A percentile compares a stretch with the other conserved stretches of the same genome.
These are phyloP conservation scores for Xylariomycetidae sp. DNA, from an alignment of 2,329 filamentous ascomycete genomes.

Conservation along the genomic window DNA sequence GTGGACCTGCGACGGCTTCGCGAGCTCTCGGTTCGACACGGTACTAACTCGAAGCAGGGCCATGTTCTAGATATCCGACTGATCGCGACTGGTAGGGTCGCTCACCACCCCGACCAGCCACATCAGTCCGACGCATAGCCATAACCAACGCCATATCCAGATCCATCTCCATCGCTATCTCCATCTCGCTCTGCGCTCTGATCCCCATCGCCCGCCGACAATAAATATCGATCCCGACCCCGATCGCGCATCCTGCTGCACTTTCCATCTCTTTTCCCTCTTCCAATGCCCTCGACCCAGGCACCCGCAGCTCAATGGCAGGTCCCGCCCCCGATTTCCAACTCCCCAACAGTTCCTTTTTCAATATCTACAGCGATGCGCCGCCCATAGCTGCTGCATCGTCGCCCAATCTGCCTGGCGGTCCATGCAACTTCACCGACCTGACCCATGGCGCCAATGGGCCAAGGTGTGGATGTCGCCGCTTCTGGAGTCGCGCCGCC, in stretches of 20 bases:
- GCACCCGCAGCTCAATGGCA: slow-evolving; percentile 43
- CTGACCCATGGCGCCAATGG: slow-evolving; percentile 45
- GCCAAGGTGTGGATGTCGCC: slow-evolving; percentile 52
- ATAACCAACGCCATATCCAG: too few species aligned
- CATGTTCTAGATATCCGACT: slow-evolving; percentile 31
- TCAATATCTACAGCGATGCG: slow-evolving; percentile 51
- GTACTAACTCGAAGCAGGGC: slow-evolving; percentile 24
- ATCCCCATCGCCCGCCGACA: too few species aligned
- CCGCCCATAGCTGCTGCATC: slow-evolving; percentile 23
- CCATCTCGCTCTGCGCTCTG: too few species aligned
- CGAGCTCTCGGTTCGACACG: too few species aligned
- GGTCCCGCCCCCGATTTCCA: slow-evolving; percentile 41
- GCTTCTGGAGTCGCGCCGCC: slow-evolving; percentile 49
- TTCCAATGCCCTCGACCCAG: slow-evolving; percentile 26
- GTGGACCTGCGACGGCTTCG: too few species aligned
- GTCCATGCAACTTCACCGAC: slow-evolving; percentile 54
- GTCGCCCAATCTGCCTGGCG: slow-evolving; percentile 37
- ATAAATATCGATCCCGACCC: slow-evolving; percentile 20
- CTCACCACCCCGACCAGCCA: slow-evolving; percentile 13
- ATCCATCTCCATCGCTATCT: slow-evolving; percentile 4
- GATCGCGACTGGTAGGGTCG: slow-evolving; percentile 26
- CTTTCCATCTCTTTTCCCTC: slow-evolving; percentile 8
- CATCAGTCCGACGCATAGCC: background rate
- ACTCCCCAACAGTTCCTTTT: slow-evolving; percentile 39
- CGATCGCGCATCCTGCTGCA: slow-evolving; percentile 7